Evolutionary conservation across 306 rosid genomes (phyloP), one percentile per base, ranked within the genome.

Genomic region (Lagenaria siceraria): DNA sequence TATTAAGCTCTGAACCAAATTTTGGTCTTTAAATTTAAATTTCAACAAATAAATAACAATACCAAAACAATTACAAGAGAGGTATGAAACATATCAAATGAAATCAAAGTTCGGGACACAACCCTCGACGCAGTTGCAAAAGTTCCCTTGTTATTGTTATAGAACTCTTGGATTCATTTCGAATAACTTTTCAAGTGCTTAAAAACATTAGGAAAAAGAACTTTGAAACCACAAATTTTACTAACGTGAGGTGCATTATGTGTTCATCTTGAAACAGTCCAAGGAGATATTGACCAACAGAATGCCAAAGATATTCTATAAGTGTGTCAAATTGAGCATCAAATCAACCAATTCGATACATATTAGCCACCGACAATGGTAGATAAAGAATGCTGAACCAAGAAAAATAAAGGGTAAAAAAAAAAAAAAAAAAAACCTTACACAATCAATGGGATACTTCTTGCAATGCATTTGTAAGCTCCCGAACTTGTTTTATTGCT

Each of bases 401-500:
- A 12, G 53, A 75, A 49, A 69, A 43, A 42, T 22, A 48, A 69
- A 24, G 22, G 22, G 55, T 52, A 19, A 72, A 48, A 40, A 25
- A 24, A 7, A 33, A 33, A 65, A 38, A 66, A 4, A 22, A 12
- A 6, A 74, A 25, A 61, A 81, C 65, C 43, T 48, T 72, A 70
- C 78, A 54, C n/a, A 8, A 36, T 75, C 65, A 64, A 65, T 78
- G 60, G 58, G 76, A 74, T 80, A 81, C 84, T 95, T 84, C 84
- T 92, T 84, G 91, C 85, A 80, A 62, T 69, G 87, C 84, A 85
- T 92, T 79, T n/a, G 97, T 96, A 70, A 92, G 96, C 86, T 90
- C 92, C 38, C 88, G 89, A 27, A 89, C 87, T 86, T 88, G 92
- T 86, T 90, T 86, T 71, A 96, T 87, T 42, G 98, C 99, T 59